Conservation (phyloP, 176 grass and related monocot species). For the Lolium perenne region DNA sequence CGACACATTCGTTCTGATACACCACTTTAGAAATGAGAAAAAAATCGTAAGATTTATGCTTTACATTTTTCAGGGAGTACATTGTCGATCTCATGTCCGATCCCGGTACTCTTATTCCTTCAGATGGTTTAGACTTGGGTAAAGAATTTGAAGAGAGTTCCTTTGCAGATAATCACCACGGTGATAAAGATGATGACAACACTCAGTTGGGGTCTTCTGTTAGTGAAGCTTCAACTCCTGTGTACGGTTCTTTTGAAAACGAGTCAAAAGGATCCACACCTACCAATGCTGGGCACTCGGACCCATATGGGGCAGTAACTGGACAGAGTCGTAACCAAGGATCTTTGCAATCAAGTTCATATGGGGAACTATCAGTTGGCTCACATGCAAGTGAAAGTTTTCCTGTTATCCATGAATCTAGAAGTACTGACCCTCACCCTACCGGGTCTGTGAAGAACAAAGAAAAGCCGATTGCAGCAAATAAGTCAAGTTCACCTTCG, state of each 20-base stretch:
- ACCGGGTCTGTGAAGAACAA: slow-evolving; percentile 37
- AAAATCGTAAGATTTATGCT: neutral
- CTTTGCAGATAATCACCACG: slow-evolving; percentile 49
- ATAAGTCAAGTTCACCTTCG: slow-evolving; percentile 56
- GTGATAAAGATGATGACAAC: slow-evolving; percentile 49
- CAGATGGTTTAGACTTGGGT: slow-evolving; percentile 65
- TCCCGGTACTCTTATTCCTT: slow-evolving; percentile 92
- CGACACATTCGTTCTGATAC: neutral
- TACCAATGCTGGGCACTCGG: slow-evolving; percentile 34
- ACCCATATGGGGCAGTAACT: slow-evolving; percentile 36
- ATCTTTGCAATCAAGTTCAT: slow-evolving; percentile 51
- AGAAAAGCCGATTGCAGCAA: slow-evolving; percentile 45
- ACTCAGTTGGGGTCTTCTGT: slow-evolving; percentile 50
- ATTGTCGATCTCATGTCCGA: slow-evolving; percentile 97
- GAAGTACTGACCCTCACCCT: slow-evolving; percentile 40
- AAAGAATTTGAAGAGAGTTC: slow-evolving; percentile 69
- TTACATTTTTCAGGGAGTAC: slow-evolving; percentile 72
- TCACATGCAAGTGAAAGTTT: slow-evolving; percentile 45
- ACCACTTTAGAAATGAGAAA: neutral
- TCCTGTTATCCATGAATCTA: slow-evolving; percentile 48
- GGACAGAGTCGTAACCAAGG: slow-evolving; percentile 41
- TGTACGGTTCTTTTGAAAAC: slow-evolving; percentile 43
- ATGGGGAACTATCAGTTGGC: slow-evolving; percentile 43
- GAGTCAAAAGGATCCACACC: slow-evolving; percentile 47
- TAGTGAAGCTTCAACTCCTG: slow-evolving; percentile 65